Percentiles rank a stretch among this genome's conserved stretches.
phyloP scores from a whole-genome alignment of 2,329 filamentous ascomycete species.

The Talaromyces sp. region DNA sequence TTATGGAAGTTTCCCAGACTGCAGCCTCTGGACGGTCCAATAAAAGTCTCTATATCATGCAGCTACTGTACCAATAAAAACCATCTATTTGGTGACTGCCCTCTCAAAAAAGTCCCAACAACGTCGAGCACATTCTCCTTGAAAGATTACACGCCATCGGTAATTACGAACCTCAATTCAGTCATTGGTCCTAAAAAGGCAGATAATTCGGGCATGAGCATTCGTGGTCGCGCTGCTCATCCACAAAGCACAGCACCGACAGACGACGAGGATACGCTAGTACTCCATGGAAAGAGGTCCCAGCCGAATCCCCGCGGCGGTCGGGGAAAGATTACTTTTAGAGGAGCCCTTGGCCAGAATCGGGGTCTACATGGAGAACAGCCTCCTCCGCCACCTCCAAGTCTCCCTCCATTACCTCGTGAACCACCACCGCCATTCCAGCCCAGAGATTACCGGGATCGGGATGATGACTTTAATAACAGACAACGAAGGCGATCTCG shows the following conservation, averaged over 20 bases:
- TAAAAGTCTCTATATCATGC: slow-evolving; percentile 45
- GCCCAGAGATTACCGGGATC: slow-evolving; percentile 25
- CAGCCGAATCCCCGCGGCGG: slow-evolving; percentile 13
- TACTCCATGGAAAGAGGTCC: slow-evolving; percentile 24
- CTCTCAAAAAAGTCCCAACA: slow-evolving; percentile 27
- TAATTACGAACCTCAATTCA: slow-evolving; percentile 40
- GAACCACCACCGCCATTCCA: slow-evolving; percentile 13
- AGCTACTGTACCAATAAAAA: slow-evolving; percentile 41
- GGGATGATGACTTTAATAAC: slow-evolving; percentile 24
- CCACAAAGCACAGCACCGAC: slow-evolving; percentile 31
- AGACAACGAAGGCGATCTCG: slow-evolving; percentile 31
- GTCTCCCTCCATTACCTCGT: slow-evolving; percentile 16
- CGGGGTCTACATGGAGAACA: slow-evolving; percentile 23
- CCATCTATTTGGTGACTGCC: slow-evolving; percentile 46
- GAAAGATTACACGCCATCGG: slow-evolving; percentile 33
- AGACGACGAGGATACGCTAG: slow-evolving; percentile 33
- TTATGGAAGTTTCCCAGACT: slow-evolving; percentile 51
- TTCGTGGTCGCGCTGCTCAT: slow-evolving; percentile 35
- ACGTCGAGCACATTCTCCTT: slow-evolving; percentile 39
- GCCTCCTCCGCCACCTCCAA: slow-evolving; percentile 6
- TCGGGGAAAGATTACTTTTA: slow-evolving; percentile 37
- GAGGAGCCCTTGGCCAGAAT: slow-evolving; percentile 29
- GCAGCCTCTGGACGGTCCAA: slow-evolving; percentile 25
- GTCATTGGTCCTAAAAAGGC: slow-evolving; percentile 17
- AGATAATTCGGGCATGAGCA: slow-evolving; percentile 28